Evolutionary conservation across 2,329 filamentous ascomycete genomes (phyloP), one percentile per base, ranked within the genome.

Genomic region (Grosmannia huntii): DNA sequence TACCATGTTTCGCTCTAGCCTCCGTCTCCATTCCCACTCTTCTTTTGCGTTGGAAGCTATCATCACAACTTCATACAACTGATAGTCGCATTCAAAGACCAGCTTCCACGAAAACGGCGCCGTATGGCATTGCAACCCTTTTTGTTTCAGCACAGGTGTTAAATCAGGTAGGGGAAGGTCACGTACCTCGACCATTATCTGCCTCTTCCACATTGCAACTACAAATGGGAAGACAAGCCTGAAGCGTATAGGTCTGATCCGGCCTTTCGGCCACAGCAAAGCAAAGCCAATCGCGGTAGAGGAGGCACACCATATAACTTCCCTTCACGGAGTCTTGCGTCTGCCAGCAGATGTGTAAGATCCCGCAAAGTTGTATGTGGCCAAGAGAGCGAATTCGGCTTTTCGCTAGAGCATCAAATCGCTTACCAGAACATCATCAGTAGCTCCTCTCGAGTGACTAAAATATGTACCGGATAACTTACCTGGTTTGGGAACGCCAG

Each of bases 21-120:
- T 80, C 19, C 74, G 76, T 62, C 85, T 84, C 92, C 94, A 99
- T 65, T 86, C 83, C 52, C 80, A 74, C 65, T 94, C 89, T 68
- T 99, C 92, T 48, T 80, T 82, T 0, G 83, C 76, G 1, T 87
- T 92, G 65, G 90, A 96, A 41, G 90, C 92, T 63, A 87, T 95
- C 72, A 96, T 78, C 48, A 96, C 83, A 19, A 96, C 72, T 70
- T 97, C 92, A 68, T 89, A 92, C 57, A 92, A 75, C 60, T 87
- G 83, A 63, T 87, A 81, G 59, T 86, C 79, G 63, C 82, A 82
- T 68, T 94, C 85, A 66, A 97, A 96, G 3, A 89, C 78, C 12
- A 96, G 66, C 68, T 97, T 99, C 92, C 91, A 97, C 1, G 90
- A 94, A 69, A 89, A 89, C 0, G 88, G 84, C 0, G 89, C 88